Base-by-base conservation (phyloP, 1,139 yeast species). In the Lodderomyces jiufengensis region DNA sequence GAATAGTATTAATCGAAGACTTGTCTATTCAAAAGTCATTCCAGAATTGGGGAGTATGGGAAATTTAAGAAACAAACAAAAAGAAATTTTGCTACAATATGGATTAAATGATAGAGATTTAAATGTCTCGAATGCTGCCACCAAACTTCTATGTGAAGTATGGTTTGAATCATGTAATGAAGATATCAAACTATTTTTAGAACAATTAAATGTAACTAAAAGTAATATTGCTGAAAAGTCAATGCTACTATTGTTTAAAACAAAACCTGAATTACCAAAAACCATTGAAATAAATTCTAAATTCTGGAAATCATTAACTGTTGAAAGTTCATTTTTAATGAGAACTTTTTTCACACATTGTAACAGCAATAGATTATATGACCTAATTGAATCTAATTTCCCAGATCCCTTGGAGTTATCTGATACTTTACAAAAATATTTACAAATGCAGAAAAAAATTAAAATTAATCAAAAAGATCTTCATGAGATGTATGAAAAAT, bases 31-130 rank as follows among this genome's bases (percentile, higher is more conserved):
- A 1, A 71, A 85, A 40, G 69, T 84, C 2, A 60, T 87, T 38
- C 80, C 79, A 40, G 82, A 80, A 26, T 63, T 86, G 47, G 85
- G 85, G 5, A 84, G 78, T 42, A 81, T 84, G 52, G 65, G 80
- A 34, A 66, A 70, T 6, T 63, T 92, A 5, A 36, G 77, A 34
- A 63, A 75, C 31, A 66, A 66, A n/a, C 67, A 76, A 34, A 64
- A 95, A 34, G 92, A 84, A 41, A 72, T 73, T 44, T 56, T 92
- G 15, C 65, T 92, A 23, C 69, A 71, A 33, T 85, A 95, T 88
- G 98, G 98, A 2, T 66, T 92, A 34, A 78, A 78, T 45, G 98
- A 92, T 58, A 77, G 97, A 46, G 96, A 90, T 44, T 76, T 71
- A 6, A 51, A 69, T 5, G 97, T 92, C 1, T 69, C 78, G 44